Base-by-base conservation (phyloP, 305 asterid species). In the Fraxinus dipetala region DNA sequence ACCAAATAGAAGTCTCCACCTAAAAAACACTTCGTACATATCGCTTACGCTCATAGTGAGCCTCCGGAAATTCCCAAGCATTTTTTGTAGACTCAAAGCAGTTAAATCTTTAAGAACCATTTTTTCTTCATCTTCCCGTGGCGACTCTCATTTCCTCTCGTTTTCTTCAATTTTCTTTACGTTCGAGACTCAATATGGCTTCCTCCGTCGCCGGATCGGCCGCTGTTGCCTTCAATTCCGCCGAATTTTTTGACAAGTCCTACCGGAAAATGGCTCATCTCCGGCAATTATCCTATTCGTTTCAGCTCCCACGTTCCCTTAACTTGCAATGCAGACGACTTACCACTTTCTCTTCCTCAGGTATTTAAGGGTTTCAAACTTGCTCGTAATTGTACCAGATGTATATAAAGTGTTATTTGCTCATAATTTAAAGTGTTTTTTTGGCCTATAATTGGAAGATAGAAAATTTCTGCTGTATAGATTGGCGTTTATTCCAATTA, bases 281-380 rank as follows among this genome's bases (percentile, higher is more conserved):
- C 63, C 79, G 28, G 56, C 79, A 79, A 11, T 8, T 40, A 1
- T 72, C 79, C 5, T 34, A 65, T 6, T 83, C 87, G 79, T 11
- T 80, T 61, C 89, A 85, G 84, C 87, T 85, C 72, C 86, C 86
- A 6, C 11, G 56, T 18, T 72, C 84, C 59, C 16, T 83, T 36
- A 73, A 79, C 78, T 78, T 78, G 86, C 92, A 90, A 77, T 89
- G 92, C 89, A 81, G 90, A 84, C 85, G 93, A 63, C 54, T 80
- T 11, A 65, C 88, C 80, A 85, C 91, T 38, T 54, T 31, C 56
- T 10, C 91, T 81, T 85, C 92, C 77, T 75, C 89, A 77, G 95
- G 74, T 67, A 67, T 67, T 11, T 0, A 11, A 26, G 1, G 14
- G 35, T 13, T 13, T 67, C 74, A 59, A 20, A 59, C 7, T 13